Percentiles rank a stretch among this genome's conserved stretches.
Evolutionary conservation across 495 filamentous ascomycete species (phyloP).

Genomic region (Jackrogersella minutella): DNA sequence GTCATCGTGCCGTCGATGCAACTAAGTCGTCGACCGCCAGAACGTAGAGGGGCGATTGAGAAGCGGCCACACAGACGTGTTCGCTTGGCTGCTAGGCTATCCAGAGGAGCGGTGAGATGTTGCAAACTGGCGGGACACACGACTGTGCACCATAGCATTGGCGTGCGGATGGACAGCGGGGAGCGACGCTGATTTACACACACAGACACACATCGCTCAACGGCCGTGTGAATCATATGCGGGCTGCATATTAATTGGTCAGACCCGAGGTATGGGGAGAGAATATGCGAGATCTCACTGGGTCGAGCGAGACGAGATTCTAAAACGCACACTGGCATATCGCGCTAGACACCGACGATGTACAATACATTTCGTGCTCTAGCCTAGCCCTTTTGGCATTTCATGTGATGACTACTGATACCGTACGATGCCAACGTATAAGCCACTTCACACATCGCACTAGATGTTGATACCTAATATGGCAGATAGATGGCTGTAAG

Average conservation of each 20-base stretch:
- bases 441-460: conserved; percentile 14
- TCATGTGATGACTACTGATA: conserved; percentile 28
- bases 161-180: conserved; percentile 14
- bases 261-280: conserved; percentile 17
- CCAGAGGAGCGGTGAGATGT: conserved; percentile 34
- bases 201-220: background rate
- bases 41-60: conserved; percentile 22
- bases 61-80: conserved; percentile 31
- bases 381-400: background rate
- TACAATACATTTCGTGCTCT: conserved; percentile 4
- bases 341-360: background rate
- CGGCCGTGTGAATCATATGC: conserved; percentile 27
- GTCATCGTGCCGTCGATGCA: conserved; percentile 29
- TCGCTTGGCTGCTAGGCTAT: conserved; percentile 15
- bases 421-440: conserved; percentile 16
- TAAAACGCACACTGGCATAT: background rate
- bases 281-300: conserved; percentile 29
- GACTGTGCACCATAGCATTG: background rate
- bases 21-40: conserved; percentile 33
- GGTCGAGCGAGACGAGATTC: background rate
- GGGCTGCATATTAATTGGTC: conserved; percentile 33
- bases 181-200: conserved; percentile 28
- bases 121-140: conserved; percentile 35
- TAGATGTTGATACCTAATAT: background rate
- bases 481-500: background rate